Percentiles rank a stretch among this genome's conserved stretches.
Conservation (phyloP, 805 yeast genomes). For the Tetrapisispora arboricola region DNA sequence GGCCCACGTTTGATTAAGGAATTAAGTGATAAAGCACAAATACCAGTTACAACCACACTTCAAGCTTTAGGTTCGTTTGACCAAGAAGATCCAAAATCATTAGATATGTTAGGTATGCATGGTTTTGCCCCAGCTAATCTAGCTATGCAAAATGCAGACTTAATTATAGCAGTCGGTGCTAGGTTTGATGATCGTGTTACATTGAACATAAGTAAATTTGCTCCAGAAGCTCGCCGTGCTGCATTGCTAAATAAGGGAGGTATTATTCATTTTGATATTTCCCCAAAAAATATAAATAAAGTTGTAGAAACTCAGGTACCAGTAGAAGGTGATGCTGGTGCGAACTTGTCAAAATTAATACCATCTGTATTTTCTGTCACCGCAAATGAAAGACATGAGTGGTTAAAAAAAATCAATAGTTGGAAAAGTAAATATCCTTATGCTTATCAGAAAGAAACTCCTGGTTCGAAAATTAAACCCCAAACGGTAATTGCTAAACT, state of each 20-base stretch:
- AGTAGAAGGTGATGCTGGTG: constrained; percentile 88
- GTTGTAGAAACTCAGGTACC: constrained; percentile 96
- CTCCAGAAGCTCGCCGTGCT: constrained; percentile 87
- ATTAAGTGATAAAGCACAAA: constrained; percentile 79
- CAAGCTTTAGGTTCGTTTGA: constrained; percentile 94
- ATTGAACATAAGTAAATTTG: constrained; percentile 72
- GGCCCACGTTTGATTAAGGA: constrained; percentile 75
- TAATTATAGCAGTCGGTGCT: constrained; percentile 90
- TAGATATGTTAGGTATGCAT: constrained; percentile 98
- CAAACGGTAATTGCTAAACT: constrained; percentile 82
- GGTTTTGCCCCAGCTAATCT: constrained; percentile 91
- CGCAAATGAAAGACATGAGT: constrained; percentile 51
- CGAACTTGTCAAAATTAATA: constrained; percentile 60
- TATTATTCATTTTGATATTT: constrained; percentile 89
- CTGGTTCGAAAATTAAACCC: constrained; percentile 76
- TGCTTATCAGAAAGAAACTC: constrained; percentile 68
- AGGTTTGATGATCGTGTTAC: constrained; percentile 99
- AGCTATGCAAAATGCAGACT: constrained; percentile 89
- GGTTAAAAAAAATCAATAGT: constrained; percentile 63
- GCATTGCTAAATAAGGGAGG: constrained; percentile 88
- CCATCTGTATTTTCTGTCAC: constrained; percentile 55
- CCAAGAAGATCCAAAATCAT: constrained; percentile 79
- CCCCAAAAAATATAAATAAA: constrained; percentile 95
- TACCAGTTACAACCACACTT: constrained; percentile 92
- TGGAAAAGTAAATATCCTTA: constrained; percentile 90